Evolutionary conservation across 305 asterid species (phyloP).

Genomic region (Fraxinus xanthoxyloides): DNA sequence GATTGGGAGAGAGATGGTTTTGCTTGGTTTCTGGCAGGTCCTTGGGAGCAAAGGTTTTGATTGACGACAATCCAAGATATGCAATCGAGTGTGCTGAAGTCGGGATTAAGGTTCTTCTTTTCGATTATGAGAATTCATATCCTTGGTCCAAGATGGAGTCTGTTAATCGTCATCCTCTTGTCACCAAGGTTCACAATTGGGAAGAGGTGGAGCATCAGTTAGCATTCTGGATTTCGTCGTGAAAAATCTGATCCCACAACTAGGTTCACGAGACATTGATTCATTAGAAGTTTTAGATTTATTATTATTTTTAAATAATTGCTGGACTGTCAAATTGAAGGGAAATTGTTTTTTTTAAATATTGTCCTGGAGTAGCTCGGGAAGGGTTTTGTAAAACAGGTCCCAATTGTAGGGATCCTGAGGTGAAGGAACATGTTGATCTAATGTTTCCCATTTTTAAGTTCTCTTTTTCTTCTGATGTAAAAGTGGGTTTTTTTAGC

Average conservation of each 20-base stretch:
- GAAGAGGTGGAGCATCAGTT: conserved; percentile 78
- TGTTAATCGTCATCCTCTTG: conserved; percentile 64
- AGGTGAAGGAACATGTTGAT: not conserved
- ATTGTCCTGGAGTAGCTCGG: not conserved
- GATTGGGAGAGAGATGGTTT: not conserved
- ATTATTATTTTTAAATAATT: not conserved
- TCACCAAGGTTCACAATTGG: conserved; percentile 84
- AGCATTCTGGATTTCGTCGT: conserved; percentile 46
- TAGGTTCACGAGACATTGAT: not conserved
- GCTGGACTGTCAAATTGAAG: not conserved
- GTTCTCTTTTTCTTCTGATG: not conserved
- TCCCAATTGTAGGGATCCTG: not conserved
- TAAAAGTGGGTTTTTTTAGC: not conserved
- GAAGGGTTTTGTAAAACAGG: not conserved
- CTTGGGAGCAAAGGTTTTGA: conserved; percentile 81
- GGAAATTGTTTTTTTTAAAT: not conserved
- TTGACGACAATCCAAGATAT: conserved; percentile 90
- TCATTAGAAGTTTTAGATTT: not conserved
- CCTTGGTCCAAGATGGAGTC: conserved; percentile 82
- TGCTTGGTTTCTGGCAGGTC: conserved; percentile 48
- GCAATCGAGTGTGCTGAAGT: conserved; percentile 85
- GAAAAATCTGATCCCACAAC: not conserved
- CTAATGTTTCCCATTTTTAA: not conserved
- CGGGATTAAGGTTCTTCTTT: conserved; percentile 90
- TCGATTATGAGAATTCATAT: conserved; percentile 81